Evolutionary conservation across 192 early-diverging fungal genomes (phyloP), one percentile per base, ranked within the genome.

Genomic region (Spizellomyces sp.): DNA sequence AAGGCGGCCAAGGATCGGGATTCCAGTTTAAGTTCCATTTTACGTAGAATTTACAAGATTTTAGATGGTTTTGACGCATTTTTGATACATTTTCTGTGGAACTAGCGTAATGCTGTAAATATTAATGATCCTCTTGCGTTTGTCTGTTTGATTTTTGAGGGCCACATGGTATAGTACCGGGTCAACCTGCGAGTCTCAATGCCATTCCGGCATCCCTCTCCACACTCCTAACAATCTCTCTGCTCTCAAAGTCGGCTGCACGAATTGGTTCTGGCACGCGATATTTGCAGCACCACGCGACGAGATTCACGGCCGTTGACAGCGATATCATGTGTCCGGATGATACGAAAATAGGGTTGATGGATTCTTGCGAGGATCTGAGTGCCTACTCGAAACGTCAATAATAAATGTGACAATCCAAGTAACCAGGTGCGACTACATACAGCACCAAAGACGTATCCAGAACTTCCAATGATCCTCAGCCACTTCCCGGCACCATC

Each of bases 181-280:
- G 3, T 36, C 27, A 36, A 36, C 27, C 27, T 36, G 0, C 3
- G 27, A 36, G 27, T 36, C 3, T 3, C 0, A 36, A 3, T 36
- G 27, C 27, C 27, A 36, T 36, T 0, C 27, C 1, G 27, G 27
- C 27, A 36, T 36, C 27, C 27, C 27, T 36, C 27, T 36, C 27
- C 27, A 36, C 27, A 36, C 27, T 36, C 27, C 27, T 36, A 36
- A 36, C 3, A 36, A 36, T 36, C 27, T 36, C 27, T 42, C 91
- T 55, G 41, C 87, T 87, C 48, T 80, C 66, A 57, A 80, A 48
- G 80, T 98, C 96, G n/a, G 95, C 96, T 47, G 84, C 77, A 6
- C 95, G 87, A 66, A 97, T 94, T 6, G 96, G 96, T 73, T 98
- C 96, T 0, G 95, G 94, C 6, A 96, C 83, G 6, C 94, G 80